Evolutionary conservation across 164 flowering plant species (phyloP).

Genomic region (Magnolia officinalis): DNA sequence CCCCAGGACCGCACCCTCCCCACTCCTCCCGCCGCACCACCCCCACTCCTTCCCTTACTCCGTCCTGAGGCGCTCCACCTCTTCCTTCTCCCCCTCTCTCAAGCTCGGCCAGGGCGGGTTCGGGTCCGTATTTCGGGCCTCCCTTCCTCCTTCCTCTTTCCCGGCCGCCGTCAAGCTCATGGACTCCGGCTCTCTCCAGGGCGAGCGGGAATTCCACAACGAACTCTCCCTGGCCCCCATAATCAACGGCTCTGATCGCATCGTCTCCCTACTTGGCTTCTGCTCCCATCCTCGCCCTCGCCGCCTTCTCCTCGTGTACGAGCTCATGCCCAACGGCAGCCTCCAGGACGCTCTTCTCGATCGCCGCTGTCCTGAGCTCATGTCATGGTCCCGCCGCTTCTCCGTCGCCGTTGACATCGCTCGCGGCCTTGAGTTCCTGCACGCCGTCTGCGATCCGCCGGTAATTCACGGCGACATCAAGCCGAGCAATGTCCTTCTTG

Average conservation of each 20-base stretch:
- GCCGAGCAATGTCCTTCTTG: conserved; percentile 78
- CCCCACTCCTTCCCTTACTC: conserved; percentile 59
- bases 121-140: conserved; percentile 70
- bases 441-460: conserved; percentile 56
- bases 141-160: conserved; percentile 33
- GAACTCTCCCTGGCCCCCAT: conserved; percentile 59
- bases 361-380: conserved; percentile 55
- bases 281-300: conserved; percentile 37
- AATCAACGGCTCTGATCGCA: conserved; percentile 27
- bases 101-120: conserved; percentile 90
- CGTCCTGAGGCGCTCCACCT: conserved; percentile 68
- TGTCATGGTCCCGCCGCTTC: conserved; percentile 62
- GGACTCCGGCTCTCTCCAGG: conserved; percentile 76
- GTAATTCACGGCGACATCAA: conserved; percentile 90
- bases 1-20: conserved; percentile 56
- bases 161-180: conserved; percentile 68
- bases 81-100: conserved; percentile 53
- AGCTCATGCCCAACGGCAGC: conserved; percentile 76
- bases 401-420: conserved; percentile 47
- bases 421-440: conserved; percentile 57
- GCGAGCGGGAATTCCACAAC: conserved; percentile 85
- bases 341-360: conserved; percentile 77
- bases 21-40: conserved; percentile 38
- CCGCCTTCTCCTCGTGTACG: conserved; percentile 58
- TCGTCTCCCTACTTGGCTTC: conserved; percentile 58